A percentile compares a stretch with the other conserved stretches of the same genome.
Evolutionary conservation across 2,329 filamentous ascomycete genomes (phyloP).

Genomic region (Sporothrix inflata): DNA sequence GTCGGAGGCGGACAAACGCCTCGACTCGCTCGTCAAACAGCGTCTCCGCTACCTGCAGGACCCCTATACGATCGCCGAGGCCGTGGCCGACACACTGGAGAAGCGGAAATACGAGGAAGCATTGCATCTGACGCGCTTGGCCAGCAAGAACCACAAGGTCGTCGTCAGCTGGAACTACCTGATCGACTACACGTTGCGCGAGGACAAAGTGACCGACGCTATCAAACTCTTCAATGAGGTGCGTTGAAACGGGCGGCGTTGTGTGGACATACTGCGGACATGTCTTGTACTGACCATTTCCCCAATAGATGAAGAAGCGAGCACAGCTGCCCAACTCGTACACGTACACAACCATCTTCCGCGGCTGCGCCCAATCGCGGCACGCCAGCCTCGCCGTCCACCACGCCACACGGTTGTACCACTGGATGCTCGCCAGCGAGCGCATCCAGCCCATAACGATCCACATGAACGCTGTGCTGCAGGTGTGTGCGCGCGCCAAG

Average conservation of each 20-base stretch:
- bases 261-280: too few species aligned
- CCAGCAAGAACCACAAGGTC: conserved; percentile 66
- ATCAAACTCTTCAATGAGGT: conserved; percentile 84
- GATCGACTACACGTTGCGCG: conserved; percentile 69
- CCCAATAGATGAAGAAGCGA: conserved; percentile 82
- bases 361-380: conserved; percentile 67
- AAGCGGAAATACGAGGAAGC: conserved; percentile 68
- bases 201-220: conserved; percentile 63
- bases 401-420: conserved; percentile 76
- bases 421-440: conserved; percentile 68
- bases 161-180: conserved; percentile 87
- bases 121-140: conserved; percentile 66
- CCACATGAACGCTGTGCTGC: conserved; percentile 86
- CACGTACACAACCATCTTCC: conserved; percentile 83
- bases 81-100: conserved; percentile 64
- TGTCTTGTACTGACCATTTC: too few species aligned
- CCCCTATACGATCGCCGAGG: conserved; percentile 71
- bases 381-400: conserved; percentile 63
- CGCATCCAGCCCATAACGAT: conserved; percentile 73
- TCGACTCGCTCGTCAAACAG: background rate
- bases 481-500: conserved; percentile 72
- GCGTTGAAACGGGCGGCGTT: too few species aligned
- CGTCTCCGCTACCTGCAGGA: conserved; percentile 60
- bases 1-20: background rate
- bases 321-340: conserved; percentile 76